Evolutionary conservation across 2,329 filamentous ascomycete genomes (phyloP), one percentile per base, ranked within the genome.

Genomic region (Mycosphaerella arachidis): DNA sequence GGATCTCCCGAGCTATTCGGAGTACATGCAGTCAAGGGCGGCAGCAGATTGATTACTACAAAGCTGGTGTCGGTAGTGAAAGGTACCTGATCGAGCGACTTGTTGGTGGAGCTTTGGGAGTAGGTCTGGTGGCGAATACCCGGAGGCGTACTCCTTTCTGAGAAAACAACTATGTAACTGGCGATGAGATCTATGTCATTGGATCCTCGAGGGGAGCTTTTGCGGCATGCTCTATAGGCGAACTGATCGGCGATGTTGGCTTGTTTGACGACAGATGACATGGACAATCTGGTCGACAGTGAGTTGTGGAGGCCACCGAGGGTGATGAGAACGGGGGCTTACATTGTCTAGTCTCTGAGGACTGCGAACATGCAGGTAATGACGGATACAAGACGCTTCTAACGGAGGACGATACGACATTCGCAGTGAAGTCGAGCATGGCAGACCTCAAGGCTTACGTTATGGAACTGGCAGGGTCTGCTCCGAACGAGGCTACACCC

Each of bases 121-220:
- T 68, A 6, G 74, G 75, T 4, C 60, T 77, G 6, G 67, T 66
- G 13, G 72, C 72, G 58, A 74, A 87, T 57, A 80, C 87, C 57
- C 80, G 83, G 84, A 86, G 68, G 82, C 84, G 1, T 88, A 88
- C 67, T 77, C 80, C 4, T 87, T 86, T 67, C 74, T 87, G 1
- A n/a, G 85, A 83, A 57, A 80, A 82, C 66, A 87, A 87, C 71
- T 86, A 86, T 66, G 59, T 67, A 9, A 58, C 66, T 52, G 67
- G 70, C 6, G 65, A 69, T 35, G 56, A 63, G 18, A 77, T 80
- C 54, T 79, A 73, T 66, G 63, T 79, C 3, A 73, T 79, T 35
- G 78, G 78, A 1, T 79, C 78, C 64, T 78, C 76, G 10, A 70
- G 78, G 48, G 77, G 78, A n/a, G 74, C 77, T 1, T 80, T 74